phyloP scores from a whole-genome alignment of 2,329 filamentous ascomycete species.

The Pyrenochaeta sp. region DNA sequence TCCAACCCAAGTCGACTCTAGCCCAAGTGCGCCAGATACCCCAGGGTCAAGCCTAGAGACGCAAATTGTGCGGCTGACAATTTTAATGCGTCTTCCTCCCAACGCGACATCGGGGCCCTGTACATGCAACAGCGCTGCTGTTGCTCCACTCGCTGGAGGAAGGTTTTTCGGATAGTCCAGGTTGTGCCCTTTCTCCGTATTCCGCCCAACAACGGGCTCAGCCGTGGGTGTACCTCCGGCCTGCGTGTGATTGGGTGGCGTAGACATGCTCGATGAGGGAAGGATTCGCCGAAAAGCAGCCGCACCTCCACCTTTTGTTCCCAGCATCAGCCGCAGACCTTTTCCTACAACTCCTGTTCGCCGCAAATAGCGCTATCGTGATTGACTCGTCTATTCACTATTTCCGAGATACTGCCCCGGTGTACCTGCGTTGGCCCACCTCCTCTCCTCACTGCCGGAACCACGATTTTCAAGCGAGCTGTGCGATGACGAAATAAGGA shows the following conservation, averaged over 20 bases:
- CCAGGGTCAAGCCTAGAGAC: not conserved
- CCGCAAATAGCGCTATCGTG: conserved; percentile 7
- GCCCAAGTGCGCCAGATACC: not conserved
- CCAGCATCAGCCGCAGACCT: conserved; percentile 35
- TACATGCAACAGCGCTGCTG: not conserved
- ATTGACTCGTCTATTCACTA: conserved; percentile 8
- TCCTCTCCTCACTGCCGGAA: conserved; percentile 5
- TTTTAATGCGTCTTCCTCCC: not conserved
- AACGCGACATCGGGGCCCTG: not conserved
- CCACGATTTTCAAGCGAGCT: conserved; percentile 8
- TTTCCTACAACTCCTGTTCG: conserved; percentile 22
- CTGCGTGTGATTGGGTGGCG: conserved; percentile 14
- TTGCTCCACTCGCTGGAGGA: not conserved
- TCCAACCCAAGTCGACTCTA: not conserved
- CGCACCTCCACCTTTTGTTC: conserved; percentile 39
- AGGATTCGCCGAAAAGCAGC: conserved; percentile 33
- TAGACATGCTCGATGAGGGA: conserved; percentile 17
- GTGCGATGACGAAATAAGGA: conserved; percentile 34
- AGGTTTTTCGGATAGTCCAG: not conserved
- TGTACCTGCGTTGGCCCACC: conserved; percentile 15
- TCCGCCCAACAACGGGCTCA: not conserved
- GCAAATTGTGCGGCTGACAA: not conserved
- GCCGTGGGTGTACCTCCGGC: not conserved
- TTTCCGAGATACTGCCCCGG: conserved; percentile 17
- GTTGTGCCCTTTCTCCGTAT: not conserved